Conservation (phyloP, 139 green algal species). For the Chlamydomonas sphaeroides region DNA sequence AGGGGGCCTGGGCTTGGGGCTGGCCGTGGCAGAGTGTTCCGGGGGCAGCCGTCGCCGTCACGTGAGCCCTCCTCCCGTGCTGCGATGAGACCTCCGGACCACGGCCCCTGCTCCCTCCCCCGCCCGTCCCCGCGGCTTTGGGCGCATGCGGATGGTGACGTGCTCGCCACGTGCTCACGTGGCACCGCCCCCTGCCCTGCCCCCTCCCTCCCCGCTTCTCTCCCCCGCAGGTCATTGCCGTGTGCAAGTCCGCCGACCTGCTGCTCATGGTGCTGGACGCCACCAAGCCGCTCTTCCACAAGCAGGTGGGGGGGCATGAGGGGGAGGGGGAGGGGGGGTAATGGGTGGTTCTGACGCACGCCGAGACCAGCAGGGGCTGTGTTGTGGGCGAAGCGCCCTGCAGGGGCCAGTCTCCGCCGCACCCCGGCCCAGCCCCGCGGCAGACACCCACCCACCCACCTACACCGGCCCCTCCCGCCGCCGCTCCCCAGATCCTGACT, state of each 20-base stretch:
- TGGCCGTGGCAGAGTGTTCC: no score
- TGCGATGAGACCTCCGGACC: no score
- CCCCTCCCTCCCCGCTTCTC: not conserved
- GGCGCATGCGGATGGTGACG: not conserved
- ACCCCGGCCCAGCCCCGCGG: not conserved
- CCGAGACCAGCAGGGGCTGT: no score
- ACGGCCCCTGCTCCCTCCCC: no score
- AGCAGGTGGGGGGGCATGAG: not conserved
- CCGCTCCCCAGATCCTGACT: constrained; percentile 84
- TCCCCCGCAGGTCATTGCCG: constrained; percentile 91
- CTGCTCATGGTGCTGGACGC: constrained; percentile 99
- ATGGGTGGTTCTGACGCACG: no score
- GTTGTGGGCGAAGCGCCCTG: no score
- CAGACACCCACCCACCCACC: not conserved
- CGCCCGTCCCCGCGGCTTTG: no score
- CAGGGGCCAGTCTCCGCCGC: no score
- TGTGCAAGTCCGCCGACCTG: constrained; percentile 97
- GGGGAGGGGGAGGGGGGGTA: no score
- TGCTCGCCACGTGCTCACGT: not conserved
- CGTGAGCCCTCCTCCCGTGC: no score
- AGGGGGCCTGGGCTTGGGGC: no score
- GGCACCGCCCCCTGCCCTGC: not conserved
- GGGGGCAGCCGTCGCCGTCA: no score
- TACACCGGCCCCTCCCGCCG: not conserved
- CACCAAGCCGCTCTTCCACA: constrained; percentile 85